phyloP scores from a whole-genome alignment of 2,329 filamentous ascomycete species.

The Dryadomyces quercivorus region DNA sequence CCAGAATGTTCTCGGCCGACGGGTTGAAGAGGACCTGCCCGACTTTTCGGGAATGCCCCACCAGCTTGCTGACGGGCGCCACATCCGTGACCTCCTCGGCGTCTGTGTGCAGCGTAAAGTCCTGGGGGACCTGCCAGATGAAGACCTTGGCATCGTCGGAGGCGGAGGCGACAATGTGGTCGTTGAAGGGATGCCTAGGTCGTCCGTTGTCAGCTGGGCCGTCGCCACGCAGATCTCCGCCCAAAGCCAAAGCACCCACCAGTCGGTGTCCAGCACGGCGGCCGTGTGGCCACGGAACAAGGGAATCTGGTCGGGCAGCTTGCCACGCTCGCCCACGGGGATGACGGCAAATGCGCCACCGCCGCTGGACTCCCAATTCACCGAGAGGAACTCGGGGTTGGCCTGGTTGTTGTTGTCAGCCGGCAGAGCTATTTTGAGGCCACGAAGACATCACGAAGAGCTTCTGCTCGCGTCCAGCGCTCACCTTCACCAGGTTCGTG shows the following conservation, averaged over 20 bases:
- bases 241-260: conserved; percentile 38
- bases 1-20: conserved; percentile 86
- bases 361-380: conserved; percentile 97
- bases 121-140: conserved; percentile 85
- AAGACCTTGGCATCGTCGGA: conserved; percentile 97
- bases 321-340: conserved; percentile 77
- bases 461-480: conserved; percentile 11
- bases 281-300: conserved; percentile 94
- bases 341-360: conserved; percentile 96
- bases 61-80: conserved; percentile 65
- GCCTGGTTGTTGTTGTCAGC: conserved; percentile 40
- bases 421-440: background rate
- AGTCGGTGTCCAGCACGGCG: conserved; percentile 93
- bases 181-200: conserved; percentile 85
- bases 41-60: conserved; percentile 89
- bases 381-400: conserved; percentile 89
- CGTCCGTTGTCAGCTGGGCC: background rate
- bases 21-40: conserved; percentile 98
- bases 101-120: conserved; percentile 75
- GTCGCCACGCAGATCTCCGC: no score
- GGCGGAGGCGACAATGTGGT: conserved; percentile 80
- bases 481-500: conserved; percentile 93
- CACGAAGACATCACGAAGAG: no score
- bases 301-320: conserved; percentile 83
- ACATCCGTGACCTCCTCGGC: conserved; percentile 76